Base-by-base conservation (phyloP, 75 land plant species). In the Larix kaempferi region DNA sequence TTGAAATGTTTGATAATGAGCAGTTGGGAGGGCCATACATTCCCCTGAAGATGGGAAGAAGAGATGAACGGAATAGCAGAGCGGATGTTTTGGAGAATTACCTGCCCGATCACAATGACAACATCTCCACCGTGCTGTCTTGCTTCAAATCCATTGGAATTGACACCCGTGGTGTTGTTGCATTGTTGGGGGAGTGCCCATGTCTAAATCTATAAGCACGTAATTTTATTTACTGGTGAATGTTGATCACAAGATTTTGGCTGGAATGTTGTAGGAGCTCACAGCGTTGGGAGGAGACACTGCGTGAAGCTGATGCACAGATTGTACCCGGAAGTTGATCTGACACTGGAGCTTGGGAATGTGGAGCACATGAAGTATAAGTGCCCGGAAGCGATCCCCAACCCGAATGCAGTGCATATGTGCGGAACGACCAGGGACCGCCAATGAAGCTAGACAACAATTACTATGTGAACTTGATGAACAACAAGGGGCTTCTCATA, bases 231-330 rank as follows among this genome's bases (percentile, higher is more conserved):
- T 55, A 55, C 56, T 55, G 56, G 5, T 55, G 5, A 6, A 55
- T 2, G 2, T 25, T n/a, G n/a, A n/a, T n/a, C n/a, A n/a, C n/a
- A n/a, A n/a, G n/a, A n/a, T n/a, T n/a, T n/a, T n/a, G n/a, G n/a
- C n/a, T n/a, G n/a, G n/a, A n/a, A n/a, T n/a, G n/a, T n/a, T n/a
- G n/a, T n/a, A n/a, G n/a, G n/a, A n/a, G n/a, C n/a, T n/a, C n/a
- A n/a, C n/a, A n/a, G n/a, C n/a, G n/a, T n/a, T n/a, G 96, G 96
- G 0, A 66, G 96, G 59, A 89, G 94, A 25, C 96, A 94, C 80
- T 94, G 96, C 62, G 90, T 88, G 82, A 88, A 86, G 74, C 82
- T 94, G 78, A 91, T 86, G 25, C 90, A 89, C 84, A 75, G 96
- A 58, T 75, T 94, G 54, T 94, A 94, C 88, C 96, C 96, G 5